A percentile compares a stretch with the other conserved stretches of the same genome.
phyloP scores from a whole-genome alignment of 1,139 yeast genomes.

The Lodderomyces theae region DNA sequence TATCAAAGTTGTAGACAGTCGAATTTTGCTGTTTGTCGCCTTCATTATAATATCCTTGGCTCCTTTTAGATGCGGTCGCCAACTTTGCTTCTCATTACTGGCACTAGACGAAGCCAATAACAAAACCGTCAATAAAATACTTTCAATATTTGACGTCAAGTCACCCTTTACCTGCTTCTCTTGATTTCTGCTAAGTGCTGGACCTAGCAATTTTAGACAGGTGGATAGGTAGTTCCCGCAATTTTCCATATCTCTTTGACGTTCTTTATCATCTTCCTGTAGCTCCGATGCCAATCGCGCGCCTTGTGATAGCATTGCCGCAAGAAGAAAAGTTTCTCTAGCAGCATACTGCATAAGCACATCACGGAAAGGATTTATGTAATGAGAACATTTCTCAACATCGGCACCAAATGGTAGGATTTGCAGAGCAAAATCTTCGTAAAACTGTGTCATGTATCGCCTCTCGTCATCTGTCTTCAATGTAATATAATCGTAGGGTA shows the following conservation, averaged over 20 bases:
- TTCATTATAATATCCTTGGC: constrained; percentile 61
- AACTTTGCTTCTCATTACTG: constrained; percentile 53
- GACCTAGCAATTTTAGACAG: constrained; percentile 52
- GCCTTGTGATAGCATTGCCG: constrained; percentile 66
- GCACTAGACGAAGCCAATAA: constrained; percentile 65
- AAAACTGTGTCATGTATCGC: constrained; percentile 50
- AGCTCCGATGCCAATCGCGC: constrained; percentile 45
- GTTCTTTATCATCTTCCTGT: constrained; percentile 20
- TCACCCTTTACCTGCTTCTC: constrained; percentile 21
- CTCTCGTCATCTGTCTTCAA: constrained; percentile 38
- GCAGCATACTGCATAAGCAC: constrained; percentile 54
- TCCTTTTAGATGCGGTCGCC: constrained; percentile 70
- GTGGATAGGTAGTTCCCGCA: constrained; percentile 57
- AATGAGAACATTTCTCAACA: constrained; percentile 20
- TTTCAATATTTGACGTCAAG: constrained; percentile 52
- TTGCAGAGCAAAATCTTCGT: constrained; percentile 50
- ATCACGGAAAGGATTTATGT: constrained; percentile 57
- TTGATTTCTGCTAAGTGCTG: constrained; percentile 24
- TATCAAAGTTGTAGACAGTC: constrained; percentile 37
- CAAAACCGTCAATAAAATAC: constrained; percentile 59
- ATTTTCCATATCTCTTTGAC: constrained; percentile 38
- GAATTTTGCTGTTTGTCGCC: constrained; percentile 25
- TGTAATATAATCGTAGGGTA: constrained; percentile 23
- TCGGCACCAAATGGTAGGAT: constrained; percentile 58
- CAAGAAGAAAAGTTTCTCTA: constrained; percentile 53